A percentile compares a stretch with the other conserved stretches of the same genome.
phyloP scores from a whole-genome alignment of 2,329 filamentous ascomycete species.

The Diplodia corticola region DNA sequence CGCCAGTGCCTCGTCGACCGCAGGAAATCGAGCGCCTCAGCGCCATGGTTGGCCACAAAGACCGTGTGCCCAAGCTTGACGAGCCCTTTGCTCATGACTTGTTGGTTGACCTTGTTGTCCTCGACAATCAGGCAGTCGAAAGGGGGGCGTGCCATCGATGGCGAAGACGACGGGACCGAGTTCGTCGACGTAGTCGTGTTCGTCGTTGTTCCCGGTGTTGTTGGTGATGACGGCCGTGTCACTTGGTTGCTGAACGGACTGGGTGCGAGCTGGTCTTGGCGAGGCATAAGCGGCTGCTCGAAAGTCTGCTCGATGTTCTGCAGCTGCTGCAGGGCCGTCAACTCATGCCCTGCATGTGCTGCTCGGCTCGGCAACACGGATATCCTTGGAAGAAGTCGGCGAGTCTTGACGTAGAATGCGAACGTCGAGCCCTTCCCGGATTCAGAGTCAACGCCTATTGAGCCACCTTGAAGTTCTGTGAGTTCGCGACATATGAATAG shows the following conservation, averaged over 20 bases:
- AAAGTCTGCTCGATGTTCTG: slow-evolving; percentile 21
- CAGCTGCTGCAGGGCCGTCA: slow-evolving; percentile 12
- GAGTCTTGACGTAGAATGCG: slow-evolving; percentile 68
- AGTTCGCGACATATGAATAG: slow-evolving; percentile 72
- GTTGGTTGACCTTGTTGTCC: slow-evolving; percentile 46
- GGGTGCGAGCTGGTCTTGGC: slow-evolving; percentile 4
- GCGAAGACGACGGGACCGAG: slow-evolving; percentile 68
- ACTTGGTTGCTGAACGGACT: background rate
- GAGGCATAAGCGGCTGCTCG: slow-evolving; percentile 6
- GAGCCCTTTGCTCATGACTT: slow-evolving; percentile 44
- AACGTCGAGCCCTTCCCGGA: slow-evolving; percentile 67
- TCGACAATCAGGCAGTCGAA: slow-evolving; percentile 36
- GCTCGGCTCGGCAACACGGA: background rate
- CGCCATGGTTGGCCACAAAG: slow-evolving; percentile 41
- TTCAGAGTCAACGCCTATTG: slow-evolving; percentile 67
- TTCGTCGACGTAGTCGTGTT: slow-evolving; percentile 62
- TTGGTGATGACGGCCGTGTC: slow-evolving; percentile 55
- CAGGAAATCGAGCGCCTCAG: slow-evolving; percentile 39
- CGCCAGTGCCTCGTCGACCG: slow-evolving; percentile 27
- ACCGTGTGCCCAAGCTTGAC: slow-evolving; percentile 40
- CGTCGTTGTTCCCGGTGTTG: slow-evolving; percentile 60
- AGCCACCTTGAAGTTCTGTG: slow-evolving; percentile 71
- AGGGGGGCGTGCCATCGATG: slow-evolving; percentile 54
- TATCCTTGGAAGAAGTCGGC: slow-evolving; percentile 41
- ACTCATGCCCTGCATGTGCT: background rate